Base-by-base conservation (phyloP, 352 stramenopile species). In the Phytophthora macrochlamydospora region DNA sequence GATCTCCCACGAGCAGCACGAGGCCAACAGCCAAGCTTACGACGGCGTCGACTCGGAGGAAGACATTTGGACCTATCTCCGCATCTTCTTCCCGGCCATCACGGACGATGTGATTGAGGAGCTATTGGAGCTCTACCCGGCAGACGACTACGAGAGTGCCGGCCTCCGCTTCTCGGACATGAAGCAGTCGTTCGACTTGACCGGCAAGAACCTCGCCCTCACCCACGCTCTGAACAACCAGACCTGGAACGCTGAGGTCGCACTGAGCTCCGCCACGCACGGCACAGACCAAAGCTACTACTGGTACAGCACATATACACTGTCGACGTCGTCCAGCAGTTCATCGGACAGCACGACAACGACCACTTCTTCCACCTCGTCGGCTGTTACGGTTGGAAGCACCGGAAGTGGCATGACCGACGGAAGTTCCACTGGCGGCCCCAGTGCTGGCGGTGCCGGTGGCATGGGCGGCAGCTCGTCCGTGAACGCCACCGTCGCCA, bases 171-270 rank as follows among this genome's bases (percentile, higher is more conserved):
- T 71, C 42, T 32, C 51, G 5, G 63, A 71, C 56, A 71, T 71
- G 50, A 60, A 61, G 30, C 63, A 71, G 51, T 65, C 63, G n/a
- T 66, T 62, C 33, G 63, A 71, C 14, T 30, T 71, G 33, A 71
- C 63, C 0, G 50, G 14, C 28, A 71, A 71, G 58, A 50, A 71
- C 35, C 14, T 66, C 12, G 63, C 56, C 0, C 13, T 71, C 2
- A 62, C 56, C 2, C 29, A 71, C 51, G 56, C 63, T 2, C 51
- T 71, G 28, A 65, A 66, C 32, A 71, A 71, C 37, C 28, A 60
- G 51, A 71, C 63, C 1, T 71, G 63, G 63, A 71, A 71, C 44
- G 63, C 63, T 12, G 51, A 62, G 31, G 58, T 71, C 5, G 51
- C 56, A 5, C 40, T 71, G 2, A 46, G 56, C 38, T 0, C 33